Conservation (phyloP, 148 eudicot species). For the Simmondsia chinensis region DNA sequence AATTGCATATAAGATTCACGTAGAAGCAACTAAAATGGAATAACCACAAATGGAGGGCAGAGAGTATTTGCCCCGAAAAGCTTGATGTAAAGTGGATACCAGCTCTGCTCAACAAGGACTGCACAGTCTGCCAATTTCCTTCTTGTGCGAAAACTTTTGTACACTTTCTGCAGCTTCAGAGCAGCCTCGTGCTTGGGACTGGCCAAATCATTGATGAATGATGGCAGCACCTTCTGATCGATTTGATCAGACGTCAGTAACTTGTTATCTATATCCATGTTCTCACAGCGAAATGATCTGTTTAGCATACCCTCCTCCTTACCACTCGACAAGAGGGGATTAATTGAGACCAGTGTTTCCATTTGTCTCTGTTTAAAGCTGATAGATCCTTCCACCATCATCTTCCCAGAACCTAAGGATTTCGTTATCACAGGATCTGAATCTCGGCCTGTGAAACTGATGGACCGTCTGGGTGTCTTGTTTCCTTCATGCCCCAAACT, state of each 20-base stretch:
- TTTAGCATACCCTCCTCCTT: too few species aligned
- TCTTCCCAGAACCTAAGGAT: slow-evolving; percentile 26
- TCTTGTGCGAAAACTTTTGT: slow-evolving; percentile 89
- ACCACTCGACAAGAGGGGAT: slow-evolving; percentile 7
- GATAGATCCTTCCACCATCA: slow-evolving; percentile 41
- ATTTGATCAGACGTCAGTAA: too few species aligned
- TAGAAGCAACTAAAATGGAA: neutral
- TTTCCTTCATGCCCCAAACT: slow-evolving; percentile 33
- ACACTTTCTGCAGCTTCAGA: slow-evolving; percentile 86
- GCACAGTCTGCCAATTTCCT: slow-evolving; percentile 98
- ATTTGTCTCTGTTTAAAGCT: slow-evolving; percentile 31
- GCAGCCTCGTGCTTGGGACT: slow-evolving; percentile 85
- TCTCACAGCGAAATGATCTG: too few species aligned
- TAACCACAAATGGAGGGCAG: too few species aligned
- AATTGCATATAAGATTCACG: neutral
- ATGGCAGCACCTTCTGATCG: too few species aligned
- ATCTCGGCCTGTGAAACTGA: slow-evolving; percentile 38
- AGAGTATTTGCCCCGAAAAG: too few species aligned
- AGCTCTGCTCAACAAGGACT: slow-evolving; percentile 88
- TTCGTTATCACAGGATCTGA: slow-evolving; percentile 28
- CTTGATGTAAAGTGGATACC: slow-evolving; percentile 26
- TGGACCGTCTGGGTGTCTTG: slow-evolving; percentile 35
- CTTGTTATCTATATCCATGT: too few species aligned
- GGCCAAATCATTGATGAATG: too few species aligned
- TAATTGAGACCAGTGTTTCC: slow-evolving; percentile 22